Conservation (phyloP, 768 basidiomycete species). For the Boletus eberwhitei region DNA sequence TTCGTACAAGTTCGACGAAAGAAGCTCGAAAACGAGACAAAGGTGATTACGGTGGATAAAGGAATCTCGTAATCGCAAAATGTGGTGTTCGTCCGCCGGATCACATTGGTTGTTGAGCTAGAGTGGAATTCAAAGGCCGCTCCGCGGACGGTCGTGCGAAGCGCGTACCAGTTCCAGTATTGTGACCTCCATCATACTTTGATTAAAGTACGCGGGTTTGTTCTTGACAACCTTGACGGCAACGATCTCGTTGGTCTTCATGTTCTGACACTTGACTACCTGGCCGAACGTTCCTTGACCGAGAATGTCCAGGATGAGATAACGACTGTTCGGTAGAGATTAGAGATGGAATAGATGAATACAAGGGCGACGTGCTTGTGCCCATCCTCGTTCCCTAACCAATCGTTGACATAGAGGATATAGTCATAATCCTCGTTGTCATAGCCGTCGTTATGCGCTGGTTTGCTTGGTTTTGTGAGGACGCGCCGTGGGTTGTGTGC, state of each 20-base stretch:
- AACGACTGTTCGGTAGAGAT: constrained; percentile 48
- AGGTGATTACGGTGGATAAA: constrained; percentile 97
- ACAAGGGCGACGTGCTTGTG: constrained; percentile 68
- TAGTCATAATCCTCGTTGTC: constrained; percentile 99
- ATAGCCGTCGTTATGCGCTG: constrained; percentile 91
- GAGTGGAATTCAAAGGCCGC: constrained; percentile 1
- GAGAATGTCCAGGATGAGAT: constrained; percentile 95
- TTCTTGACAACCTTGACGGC: constrained; percentile 99
- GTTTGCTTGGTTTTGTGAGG: constrained; percentile 96
- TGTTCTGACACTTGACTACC: constrained; percentile 99
- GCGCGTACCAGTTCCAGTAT: constrained; percentile 86
- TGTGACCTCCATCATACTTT: constrained; percentile 99
- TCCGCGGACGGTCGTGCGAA: neutral
- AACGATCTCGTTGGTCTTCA: constrained; percentile 98
- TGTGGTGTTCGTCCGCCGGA: constrained; percentile 93
- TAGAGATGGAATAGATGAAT: constrained; percentile 1
- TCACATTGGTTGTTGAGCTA: constrained; percentile 94
- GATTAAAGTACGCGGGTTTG: constrained; percentile 99
- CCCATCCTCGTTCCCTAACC: constrained; percentile 89
- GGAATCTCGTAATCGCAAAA: constrained; percentile 89
- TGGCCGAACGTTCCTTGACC: constrained; percentile 99
- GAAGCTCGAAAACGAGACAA: constrained; percentile 95
- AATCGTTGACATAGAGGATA: constrained; percentile 98
- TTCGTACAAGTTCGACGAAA: constrained; percentile 97
- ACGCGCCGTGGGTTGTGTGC: constrained; percentile 94